phyloP scores from a whole-genome alignment of 352 stramenopile genomes.

The Saprolegnia parasitica region DNA sequence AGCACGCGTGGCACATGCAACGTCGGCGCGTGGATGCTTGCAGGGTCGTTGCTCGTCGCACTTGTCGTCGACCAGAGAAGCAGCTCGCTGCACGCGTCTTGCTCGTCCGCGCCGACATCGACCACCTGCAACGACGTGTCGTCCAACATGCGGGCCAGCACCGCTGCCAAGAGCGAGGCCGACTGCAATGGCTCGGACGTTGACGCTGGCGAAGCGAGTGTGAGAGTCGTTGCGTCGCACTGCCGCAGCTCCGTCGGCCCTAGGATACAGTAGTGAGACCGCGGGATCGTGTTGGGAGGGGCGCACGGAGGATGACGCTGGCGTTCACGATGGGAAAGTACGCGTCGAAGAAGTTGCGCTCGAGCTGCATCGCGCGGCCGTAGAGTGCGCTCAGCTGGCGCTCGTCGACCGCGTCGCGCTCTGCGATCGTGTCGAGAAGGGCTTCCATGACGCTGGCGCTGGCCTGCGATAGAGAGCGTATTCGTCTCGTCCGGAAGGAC shows the following conservation, averaged over 20 bases:
- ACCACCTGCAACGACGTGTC: background rate
- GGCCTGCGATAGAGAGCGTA: too few species aligned
- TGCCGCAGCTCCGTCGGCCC: background rate
- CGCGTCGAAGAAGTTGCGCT: slow-evolving; percentile 53
- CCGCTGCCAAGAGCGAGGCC: background rate
- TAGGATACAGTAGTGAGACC: too few species aligned
- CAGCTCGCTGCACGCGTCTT: background rate
- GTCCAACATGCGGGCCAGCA: background rate
- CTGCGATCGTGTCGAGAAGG: slow-evolving; percentile 38
- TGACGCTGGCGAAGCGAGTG: background rate
- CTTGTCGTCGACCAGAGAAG: background rate
- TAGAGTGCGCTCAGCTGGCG: slow-evolving; percentile 41
- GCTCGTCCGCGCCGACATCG: background rate
- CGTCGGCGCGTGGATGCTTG: background rate
- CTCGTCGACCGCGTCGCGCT: slow-evolving; percentile 30
- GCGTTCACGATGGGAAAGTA: slow-evolving; percentile 37
- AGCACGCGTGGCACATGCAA: slow-evolving; percentile 49
- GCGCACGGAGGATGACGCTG: slow-evolving; percentile 2
- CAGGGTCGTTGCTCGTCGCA: background rate
- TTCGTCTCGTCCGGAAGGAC: background rate
- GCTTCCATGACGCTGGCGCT: slow-evolving; percentile 34
- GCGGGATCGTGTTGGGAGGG: too few species aligned
- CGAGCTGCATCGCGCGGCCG: slow-evolving; percentile 48
- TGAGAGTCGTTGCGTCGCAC: background rate
- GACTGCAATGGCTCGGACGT: background rate